Conservation (phyloP, 495 filamentous ascomycete species). For the Trichoderma erinaceum region DNA sequence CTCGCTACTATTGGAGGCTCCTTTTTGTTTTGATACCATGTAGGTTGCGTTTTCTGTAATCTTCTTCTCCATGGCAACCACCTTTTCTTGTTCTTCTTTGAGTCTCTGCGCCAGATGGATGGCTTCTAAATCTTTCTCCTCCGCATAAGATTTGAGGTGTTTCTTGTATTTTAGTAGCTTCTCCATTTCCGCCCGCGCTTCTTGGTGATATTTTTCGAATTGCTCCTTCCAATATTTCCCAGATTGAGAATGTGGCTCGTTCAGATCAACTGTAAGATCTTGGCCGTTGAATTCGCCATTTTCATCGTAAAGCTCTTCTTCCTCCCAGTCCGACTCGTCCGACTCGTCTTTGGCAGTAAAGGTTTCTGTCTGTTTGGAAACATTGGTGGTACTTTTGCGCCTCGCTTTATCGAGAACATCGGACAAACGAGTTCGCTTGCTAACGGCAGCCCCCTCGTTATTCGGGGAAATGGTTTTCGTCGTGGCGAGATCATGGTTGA, state of each 20-base stretch:
- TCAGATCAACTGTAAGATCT: constrained; percentile 70
- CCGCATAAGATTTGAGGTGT: constrained; percentile 80
- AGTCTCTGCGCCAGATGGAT: constrained; percentile 65
- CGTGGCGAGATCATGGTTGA: constrained; percentile 53
- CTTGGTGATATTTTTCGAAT: constrained; percentile 73
- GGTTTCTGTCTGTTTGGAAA: constrained; percentile 19
- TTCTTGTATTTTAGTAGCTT: constrained; percentile 74
- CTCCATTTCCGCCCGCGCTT: constrained; percentile 73
- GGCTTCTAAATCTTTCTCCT: constrained; percentile 80
- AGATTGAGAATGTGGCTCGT: constrained; percentile 73
- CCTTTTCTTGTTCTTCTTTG: constrained; percentile 53
- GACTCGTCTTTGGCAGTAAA: constrained; percentile 25
- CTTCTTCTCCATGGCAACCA: constrained; percentile 52
- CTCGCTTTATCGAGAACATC: constrained; percentile 45
- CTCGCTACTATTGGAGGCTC: constrained; percentile 41
- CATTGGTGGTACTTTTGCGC: constrained; percentile 23
- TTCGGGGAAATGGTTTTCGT: constrained; percentile 26
- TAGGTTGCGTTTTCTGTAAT: constrained; percentile 55
- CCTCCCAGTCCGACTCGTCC: constrained; percentile 39
- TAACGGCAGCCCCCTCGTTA: constrained; percentile 20
- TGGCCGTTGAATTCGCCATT: constrained; percentile 34
- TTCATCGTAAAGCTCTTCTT: constrained; percentile 23
- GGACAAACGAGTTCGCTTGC: constrained; percentile 49
- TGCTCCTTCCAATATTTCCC: constrained; percentile 92
- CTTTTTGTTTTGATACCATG: constrained; percentile 34